A percentile compares a stretch with the other conserved stretches of the same genome.
Conservation (phyloP, 345 rosid species). For the Acer negundo region DNA sequence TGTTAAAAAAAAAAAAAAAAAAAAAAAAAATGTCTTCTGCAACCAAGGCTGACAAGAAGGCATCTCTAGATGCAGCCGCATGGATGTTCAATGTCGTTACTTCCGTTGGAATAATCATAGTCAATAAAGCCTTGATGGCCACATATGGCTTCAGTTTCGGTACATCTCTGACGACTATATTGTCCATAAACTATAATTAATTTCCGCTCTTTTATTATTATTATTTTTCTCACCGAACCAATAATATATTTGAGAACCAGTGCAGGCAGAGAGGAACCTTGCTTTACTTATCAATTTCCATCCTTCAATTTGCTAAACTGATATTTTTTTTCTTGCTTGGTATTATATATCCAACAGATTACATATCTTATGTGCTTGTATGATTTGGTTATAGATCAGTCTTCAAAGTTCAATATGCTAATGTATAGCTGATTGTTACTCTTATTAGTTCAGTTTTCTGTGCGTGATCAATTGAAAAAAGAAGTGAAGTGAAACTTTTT, state of each 20-base stretch:
- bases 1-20: slow-evolving; percentile 24
- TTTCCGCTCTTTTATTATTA: slow-evolving; percentile 11
- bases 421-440: background rate
- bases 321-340: background rate
- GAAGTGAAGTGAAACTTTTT: background rate
- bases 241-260: background rate
- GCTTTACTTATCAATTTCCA: too few species aligned
- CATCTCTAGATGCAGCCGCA: slow-evolving; percentile 81
- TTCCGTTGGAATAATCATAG: slow-evolving; percentile 96
- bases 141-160: slow-evolving; percentile 93
- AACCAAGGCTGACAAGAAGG: slow-evolving; percentile 78
- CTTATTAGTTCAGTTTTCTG: background rate
- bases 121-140: slow-evolving; percentile 96
- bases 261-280: background rate
- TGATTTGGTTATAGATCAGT: slow-evolving; percentile 7
- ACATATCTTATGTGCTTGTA: background rate
- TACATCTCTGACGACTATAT: slow-evolving; percentile 27
- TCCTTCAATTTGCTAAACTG: background rate
- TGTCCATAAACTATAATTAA: background rate
- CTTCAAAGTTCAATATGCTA: background rate
- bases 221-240: background rate
- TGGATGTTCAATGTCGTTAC: slow-evolving; percentile 98
- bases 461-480: background rate
- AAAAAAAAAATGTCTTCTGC: slow-evolving; percentile 58
- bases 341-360: background rate